Evolutionary conservation across 768 basidiomycete species (phyloP), one percentile per base, ranked within the genome.

Genomic region (Panaeolus cyanescens): DNA sequence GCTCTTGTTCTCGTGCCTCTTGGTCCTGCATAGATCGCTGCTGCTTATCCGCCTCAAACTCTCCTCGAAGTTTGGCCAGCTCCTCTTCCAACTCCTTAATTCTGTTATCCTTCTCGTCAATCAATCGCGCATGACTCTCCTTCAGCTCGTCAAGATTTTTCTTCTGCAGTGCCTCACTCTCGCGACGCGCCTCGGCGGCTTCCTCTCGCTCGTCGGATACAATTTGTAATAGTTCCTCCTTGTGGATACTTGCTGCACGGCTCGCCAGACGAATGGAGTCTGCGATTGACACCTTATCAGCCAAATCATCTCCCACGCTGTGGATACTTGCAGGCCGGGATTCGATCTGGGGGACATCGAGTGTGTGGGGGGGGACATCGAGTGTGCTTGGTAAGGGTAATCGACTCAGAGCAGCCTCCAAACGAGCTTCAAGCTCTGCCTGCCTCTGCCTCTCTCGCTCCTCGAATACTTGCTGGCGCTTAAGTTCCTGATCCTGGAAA

Each of bases 11-110:
- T 32, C 84, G 78, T 19, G 82, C 79, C 62, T 89, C 89, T 1
- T 86, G 78, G 42, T 88, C 87, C 59, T 89, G 85, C 1, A 84
- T 81, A 15, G 77, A 66, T 12, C 87, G 79, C 57, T 83, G 76
- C 61, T 85, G 80, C 58, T 80, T 82, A 70, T 92, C 92, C 54
- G 79, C 77, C 55, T 89, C 86, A 36, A 91, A 77, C 45, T 92
- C 89, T 13, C 71, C 79, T 19, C 84, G 83, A 6, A 85, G 75
- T 5, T 75, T 77, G 5, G 80, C 78, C 5, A 92, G 75, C 64
- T 93, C 88, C 4, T 85, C 84, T 65, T 91, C 87, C 33, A 92
- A 75, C 5, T 80, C 81, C 22, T 71, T 72, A 30, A 90, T 86
- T n/a, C 85, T 82, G 15, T 77, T 77, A 28, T 84, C 79, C 60